Conservation (phyloP, 345 rosid genomes). For the Ricinus communis region DNA sequence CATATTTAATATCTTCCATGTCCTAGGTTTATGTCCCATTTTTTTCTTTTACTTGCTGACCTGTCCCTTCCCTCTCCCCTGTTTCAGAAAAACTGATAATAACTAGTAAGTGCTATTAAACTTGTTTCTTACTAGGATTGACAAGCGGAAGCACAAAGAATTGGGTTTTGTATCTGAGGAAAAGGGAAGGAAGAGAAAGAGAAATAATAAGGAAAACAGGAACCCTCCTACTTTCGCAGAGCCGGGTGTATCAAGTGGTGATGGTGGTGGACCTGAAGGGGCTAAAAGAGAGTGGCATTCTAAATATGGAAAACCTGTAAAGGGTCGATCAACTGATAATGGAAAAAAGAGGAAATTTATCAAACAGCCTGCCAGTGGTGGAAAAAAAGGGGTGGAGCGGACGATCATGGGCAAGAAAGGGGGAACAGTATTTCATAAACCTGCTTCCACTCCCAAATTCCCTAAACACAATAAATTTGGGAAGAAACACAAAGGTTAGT, state of each 20-base stretch:
- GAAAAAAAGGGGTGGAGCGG: constrained; percentile 23
- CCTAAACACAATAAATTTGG: constrained; percentile 20
- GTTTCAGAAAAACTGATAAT: too few species aligned
- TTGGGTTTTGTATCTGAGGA: neutral
- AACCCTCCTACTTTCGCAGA: constrained; percentile 12
- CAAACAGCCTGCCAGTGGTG: constrained; percentile 6
- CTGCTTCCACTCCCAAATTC: constrained; percentile 17
- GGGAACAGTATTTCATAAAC: constrained; percentile 3
- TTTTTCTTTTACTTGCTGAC: neutral
- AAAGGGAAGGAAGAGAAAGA: constrained; percentile 21
- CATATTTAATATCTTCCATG: neutral
- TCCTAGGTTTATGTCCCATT: neutral
- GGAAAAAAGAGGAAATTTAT: constrained; percentile 17
- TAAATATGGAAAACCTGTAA: constrained; percentile 12
- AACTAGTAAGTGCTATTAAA: neutral
- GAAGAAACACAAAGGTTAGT: constrained; percentile 14
- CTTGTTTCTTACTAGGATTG: constrained; percentile 18
- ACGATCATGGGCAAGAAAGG: constrained; percentile 7
- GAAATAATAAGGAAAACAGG: constrained; percentile 12
- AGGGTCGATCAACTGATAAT: constrained; percentile 16
- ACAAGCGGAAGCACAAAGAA: constrained; percentile 26
- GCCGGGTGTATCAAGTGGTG: constrained; percentile 6
- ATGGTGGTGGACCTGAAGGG: constrained; percentile 18
- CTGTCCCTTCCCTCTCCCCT: neutral
- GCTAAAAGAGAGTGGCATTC: constrained; percentile 15